Evolutionary conservation across 1,284 basidiomycete genomes (phyloP), one percentile per base, ranked within the genome.

Genomic region (Volvariella volvacea): DNA sequence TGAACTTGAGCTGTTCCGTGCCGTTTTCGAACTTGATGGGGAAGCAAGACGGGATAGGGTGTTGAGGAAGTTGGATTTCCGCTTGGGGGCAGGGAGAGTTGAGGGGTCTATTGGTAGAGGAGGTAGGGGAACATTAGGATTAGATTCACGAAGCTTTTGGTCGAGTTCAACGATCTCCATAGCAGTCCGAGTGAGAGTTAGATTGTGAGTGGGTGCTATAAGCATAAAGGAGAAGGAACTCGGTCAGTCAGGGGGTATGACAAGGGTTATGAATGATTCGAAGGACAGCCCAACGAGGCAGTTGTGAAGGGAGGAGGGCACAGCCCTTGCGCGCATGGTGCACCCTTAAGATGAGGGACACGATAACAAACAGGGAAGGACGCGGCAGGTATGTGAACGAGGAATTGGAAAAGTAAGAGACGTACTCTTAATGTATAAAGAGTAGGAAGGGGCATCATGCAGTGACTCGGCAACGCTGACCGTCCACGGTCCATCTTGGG

Each of bases 191-290:
- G 83, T 88, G 48, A 92, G 78, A 33, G 89, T 92, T 46, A 92
- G 72, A 68, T 92, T 89, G 68, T 92, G 89, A 21, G 87, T 92
- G 22, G 88, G 83, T 12, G 88, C 89, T 50, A 53, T 19, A 34
- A 45, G 43, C 25, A 28, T 28, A 12, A 28, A 43, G 36, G 36
- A 36, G 31, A 36, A 21, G 31, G 37, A 6, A 12, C 6, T 28
- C 25, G 12, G 25, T 28, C 25, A 28, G 25, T 28, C 6, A 38
- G 39, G 37, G 31, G 25, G 36, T 33, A 22, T 44, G 44, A 21
- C 6, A 38, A 43, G 37, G 31, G 25, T 42, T 33, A 22, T 44
- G 44, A 21, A 32, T 41, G 20, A 22, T n/a, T 25, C 10, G 38
- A 40, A 31, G 36, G 30, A 16, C 38, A 19, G 10, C 38, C 39